Evolutionary conservation across 352 stramenopile genomes (phyloP), one percentile per base, ranked within the genome.

Genomic region (Phytophthora podocarpi): DNA sequence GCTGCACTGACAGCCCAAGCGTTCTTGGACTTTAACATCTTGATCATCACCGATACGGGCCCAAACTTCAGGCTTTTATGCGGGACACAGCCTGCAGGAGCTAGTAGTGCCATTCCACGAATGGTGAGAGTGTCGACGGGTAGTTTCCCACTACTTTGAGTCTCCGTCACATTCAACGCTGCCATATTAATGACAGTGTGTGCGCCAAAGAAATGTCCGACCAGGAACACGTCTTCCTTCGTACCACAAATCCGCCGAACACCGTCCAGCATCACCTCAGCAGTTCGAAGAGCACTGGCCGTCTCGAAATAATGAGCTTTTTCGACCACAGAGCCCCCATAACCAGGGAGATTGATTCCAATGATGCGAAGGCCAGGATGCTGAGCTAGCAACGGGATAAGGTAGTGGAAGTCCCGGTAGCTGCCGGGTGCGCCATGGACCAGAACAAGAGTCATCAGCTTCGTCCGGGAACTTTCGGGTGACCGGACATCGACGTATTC

Each of bases 401-500:
- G 27, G 59, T 87, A 70, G 40, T 67, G 67, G 51, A 85, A 87
- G 40, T 84, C 74, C 9, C 76, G 49, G 40, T 76, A 76, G 23
- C 66, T 77, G 0, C 77, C 77, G 4, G 78, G 74, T 5, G 74
- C 72, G 15, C 78, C 74, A 36, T 86, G 79, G 23, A 89, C 27
- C 13, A 85, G 51, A 15, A 81, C 74, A 31, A 84, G 34, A n/a
- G 77, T 86, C 46, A 62, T 30, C 26, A 51, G 5, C 5, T 24
- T 46, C 6, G 12, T 18, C n/a, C n/a, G n/a, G n/a, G n/a, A n/a
- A n/a, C n/a, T n/a, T n/a, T n/a, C n/a, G n/a, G n/a, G n/a, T n/a
- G n/a, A n/a, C 39, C 18, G 31, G 12, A 64, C 58, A 20, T 80
- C 67, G 27, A 76, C 35, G 48, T 76, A 80, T 52, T 74, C 61